Evolutionary conservation across 2,329 filamentous ascomycete species (phyloP), one percentile per base, ranked within the genome.

Genomic region (Colletotrichum brevisporum): DNA sequence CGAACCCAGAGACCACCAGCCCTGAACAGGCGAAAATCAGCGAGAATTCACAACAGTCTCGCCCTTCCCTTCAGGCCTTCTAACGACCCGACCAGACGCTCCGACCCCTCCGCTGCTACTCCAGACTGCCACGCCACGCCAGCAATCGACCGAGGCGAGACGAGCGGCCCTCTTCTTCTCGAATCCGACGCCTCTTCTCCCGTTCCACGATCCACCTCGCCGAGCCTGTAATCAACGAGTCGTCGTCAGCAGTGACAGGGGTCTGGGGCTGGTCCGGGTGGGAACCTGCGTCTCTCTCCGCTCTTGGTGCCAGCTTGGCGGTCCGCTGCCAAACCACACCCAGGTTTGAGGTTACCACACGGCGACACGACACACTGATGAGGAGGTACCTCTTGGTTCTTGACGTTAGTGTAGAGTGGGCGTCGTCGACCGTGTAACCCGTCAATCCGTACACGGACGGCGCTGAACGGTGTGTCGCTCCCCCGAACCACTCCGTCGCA

Each of bases 161-260:
- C 63, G 26, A 41, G 9, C 57, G 39, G 16, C 57, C 48, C 48
- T 60, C 57, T 24, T 39, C 64, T 64, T 58, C 59, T 64, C 60
- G 65, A 68, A 68, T 27, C 45, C 64, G 52, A 64, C 39, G 50
- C 27, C 54, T 57, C 27, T 48, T 26, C 58, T 63, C 36, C 60
- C 15, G 61, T 54, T 48, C 54, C 61, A 66, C 41, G 61, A 65
- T 59, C 66, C 66, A 69, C 66, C 43, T 65, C 26, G 66, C 66
- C 66, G 55, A 69, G 66, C 61, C 66, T 60, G 66, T 69, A 69
- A 69, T 69, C 55, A 69, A 60, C 62, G 62, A 69, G 62, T 21
- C 66, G 66, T 69, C 66, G 66, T 69, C 66, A 69, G 66, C 66
- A 65, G 48, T 59, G 27, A 48, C 66, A 69, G 43, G 66, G 66